Conservation (phyloP, 2,329 filamentous ascomycete species). For the Teratosphaeria nubilosa region DNA sequence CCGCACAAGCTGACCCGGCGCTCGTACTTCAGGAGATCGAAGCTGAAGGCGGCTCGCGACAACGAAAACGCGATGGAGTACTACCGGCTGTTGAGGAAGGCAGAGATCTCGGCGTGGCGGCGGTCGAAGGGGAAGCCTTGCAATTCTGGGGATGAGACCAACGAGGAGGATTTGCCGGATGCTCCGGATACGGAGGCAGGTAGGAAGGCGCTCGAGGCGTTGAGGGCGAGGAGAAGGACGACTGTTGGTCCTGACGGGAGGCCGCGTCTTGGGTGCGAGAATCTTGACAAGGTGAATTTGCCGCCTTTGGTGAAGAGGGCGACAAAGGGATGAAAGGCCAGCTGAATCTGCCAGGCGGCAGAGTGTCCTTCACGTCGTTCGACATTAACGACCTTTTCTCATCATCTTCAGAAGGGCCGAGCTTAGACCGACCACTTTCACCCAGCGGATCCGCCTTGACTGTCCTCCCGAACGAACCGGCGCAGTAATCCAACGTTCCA, state of each 20-base stretch:
- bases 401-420: neutral
- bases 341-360: neutral
- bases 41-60: neutral
- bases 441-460: neutral
- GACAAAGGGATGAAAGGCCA: neutral
- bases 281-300: neutral
- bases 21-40: neutral
- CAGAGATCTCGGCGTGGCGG: neutral
- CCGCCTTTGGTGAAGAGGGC: neutral
- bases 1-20: neutral
- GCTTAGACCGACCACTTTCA: neutral
- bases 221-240: neutral
- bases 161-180: neutral
- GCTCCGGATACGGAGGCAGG: neutral
- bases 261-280: neutral
- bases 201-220: neutral
- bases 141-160: neutral
- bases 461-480: conserved; percentile 34
- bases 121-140: neutral
- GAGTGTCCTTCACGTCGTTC: neutral
- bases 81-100: neutral
- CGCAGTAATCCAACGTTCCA: conserved; percentile 59
- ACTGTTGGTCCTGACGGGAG: neutral
- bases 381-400: neutral
- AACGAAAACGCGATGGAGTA: neutral